Conservation (phyloP, 2,329 filamentous ascomycete species). For the Cladosporium sp. region DNA sequence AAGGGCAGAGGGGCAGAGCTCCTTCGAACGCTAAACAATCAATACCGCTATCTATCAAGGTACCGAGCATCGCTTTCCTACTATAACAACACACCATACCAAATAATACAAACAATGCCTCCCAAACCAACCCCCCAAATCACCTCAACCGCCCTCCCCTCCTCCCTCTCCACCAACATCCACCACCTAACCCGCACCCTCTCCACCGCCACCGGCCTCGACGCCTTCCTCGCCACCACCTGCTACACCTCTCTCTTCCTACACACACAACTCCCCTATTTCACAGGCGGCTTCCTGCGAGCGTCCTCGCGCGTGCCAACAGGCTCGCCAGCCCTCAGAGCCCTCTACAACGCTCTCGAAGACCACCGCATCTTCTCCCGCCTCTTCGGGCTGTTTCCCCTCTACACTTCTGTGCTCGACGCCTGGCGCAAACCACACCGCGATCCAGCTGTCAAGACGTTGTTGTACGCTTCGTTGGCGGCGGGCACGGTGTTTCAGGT, state of each 20-base stretch:
- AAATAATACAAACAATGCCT: not conserved
- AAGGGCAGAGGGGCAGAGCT: slow-evolving; percentile 5
- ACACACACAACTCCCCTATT: slow-evolving; percentile 42
- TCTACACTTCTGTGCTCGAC: slow-evolving; percentile 67
- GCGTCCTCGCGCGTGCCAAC: slow-evolving; percentile 39
- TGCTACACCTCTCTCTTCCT: slow-evolving; percentile 48
- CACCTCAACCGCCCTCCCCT: slow-evolving; percentile 7
- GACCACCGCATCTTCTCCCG: slow-evolving; percentile 74
- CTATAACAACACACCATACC: not conserved
- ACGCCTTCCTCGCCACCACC: slow-evolving; percentile 46
- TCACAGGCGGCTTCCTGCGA: slow-evolving; percentile 36
- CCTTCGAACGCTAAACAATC: slow-evolving; percentile 1
- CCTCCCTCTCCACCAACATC: slow-evolving; percentile 23
- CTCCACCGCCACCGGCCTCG: slow-evolving; percentile 44
- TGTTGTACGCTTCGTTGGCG: slow-evolving; percentile 69
- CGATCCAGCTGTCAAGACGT: slow-evolving; percentile 49
- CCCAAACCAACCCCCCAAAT: slow-evolving; percentile 1
- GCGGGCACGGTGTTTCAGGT: slow-evolving; percentile 72
- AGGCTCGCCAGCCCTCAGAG: slow-evolving; percentile 38
- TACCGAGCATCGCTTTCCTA: not conserved
- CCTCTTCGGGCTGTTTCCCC: slow-evolving; percentile 73
- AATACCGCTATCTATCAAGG: not conserved
- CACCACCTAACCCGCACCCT: slow-evolving; percentile 35
- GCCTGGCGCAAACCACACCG: slow-evolving; percentile 40
- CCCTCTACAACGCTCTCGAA: slow-evolving; percentile 65